phyloP scores from a whole-genome alignment of 164 flowering plant species.

The Macadamia tetraphylla region DNA sequence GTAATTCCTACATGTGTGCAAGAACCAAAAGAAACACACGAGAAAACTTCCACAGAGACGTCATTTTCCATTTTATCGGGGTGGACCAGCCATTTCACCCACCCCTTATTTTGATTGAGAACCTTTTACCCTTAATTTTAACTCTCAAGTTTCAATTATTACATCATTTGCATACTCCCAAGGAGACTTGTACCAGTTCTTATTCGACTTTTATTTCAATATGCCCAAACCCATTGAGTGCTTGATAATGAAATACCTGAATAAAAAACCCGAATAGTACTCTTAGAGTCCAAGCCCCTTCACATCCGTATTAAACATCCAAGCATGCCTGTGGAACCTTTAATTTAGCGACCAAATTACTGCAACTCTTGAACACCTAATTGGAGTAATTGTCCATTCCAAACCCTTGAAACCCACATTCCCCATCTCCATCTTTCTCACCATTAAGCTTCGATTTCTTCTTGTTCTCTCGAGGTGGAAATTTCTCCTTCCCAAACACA shows the following conservation, averaged over 20 bases:
- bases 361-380: slow-evolving; percentile 40
- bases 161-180: slow-evolving; percentile 83
- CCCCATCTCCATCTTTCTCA: slow-evolving; percentile 42
- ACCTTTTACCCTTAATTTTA: no score
- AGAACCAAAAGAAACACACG: no score
- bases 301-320: slow-evolving; percentile 73
- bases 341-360: slow-evolving; percentile 42
- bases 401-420: slow-evolving; percentile 13
- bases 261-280: slow-evolving; percentile 25
- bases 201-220: slow-evolving; percentile 46
- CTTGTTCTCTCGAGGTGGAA: slow-evolving; percentile 57
- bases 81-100: no score
- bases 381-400: slow-evolving; percentile 25
- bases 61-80: no score
- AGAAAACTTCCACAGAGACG: no score
- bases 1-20: no score
- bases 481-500: slow-evolving; percentile 70
- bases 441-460: slow-evolving; percentile 60
- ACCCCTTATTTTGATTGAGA: no score
- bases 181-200: slow-evolving; percentile 61
- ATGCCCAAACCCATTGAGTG: slow-evolving; percentile 91
- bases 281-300: slow-evolving; percentile 58
- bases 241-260: slow-evolving; percentile 33
- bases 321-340: slow-evolving; percentile 56
- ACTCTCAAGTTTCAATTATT: no score